A percentile compares a stretch with the other conserved stretches of the same genome.
These are phyloP conservation scores for Gloeophyllum trabeum DNA, from an alignment of 768 basidiomycete genomes.

Conservation along the genomic window DNA sequence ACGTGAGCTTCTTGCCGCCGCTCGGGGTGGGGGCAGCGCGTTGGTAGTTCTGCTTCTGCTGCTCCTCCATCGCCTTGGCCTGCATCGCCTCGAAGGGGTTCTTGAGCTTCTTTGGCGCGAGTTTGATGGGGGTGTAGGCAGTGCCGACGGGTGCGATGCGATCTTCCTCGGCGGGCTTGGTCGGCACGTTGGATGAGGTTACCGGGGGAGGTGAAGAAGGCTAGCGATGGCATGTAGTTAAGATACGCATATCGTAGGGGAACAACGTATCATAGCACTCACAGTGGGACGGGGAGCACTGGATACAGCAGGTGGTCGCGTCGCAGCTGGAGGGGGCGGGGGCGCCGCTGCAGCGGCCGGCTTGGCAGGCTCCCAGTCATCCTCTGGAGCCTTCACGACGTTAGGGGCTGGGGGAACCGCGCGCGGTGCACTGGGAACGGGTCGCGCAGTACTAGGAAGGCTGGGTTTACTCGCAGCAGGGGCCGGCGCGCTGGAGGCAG, in stretches of 20 bases:
- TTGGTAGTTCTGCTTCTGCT: conserved; percentile 7
- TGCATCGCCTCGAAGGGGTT: conserved; percentile 69
- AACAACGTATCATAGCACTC: background rate
- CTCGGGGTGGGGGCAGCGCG: conserved; percentile 7
- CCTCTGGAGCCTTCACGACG: conserved; percentile 30
- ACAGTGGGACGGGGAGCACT: background rate
- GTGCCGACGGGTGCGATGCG: conserved; percentile 82
- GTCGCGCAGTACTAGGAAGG: conserved; percentile 30
- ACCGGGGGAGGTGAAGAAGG: conserved; percentile 24
- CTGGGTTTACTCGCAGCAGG: conserved; percentile 18
- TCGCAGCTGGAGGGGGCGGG: conserved; percentile 19
- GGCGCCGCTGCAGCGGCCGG: conserved; percentile 21
- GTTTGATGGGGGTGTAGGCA: conserved; percentile 77
- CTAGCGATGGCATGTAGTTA: background rate
- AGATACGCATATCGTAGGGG: background rate
- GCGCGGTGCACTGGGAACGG: conserved; percentile 26
- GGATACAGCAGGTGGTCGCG: conserved; percentile 28
- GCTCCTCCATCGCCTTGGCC: conserved; percentile 29
- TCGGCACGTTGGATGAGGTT: conserved; percentile 35
- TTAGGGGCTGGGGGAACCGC: background rate
- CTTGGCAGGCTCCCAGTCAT: conserved; percentile 50
- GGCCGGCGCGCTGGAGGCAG: conserved; percentile 8
- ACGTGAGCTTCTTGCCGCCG: conserved; percentile 73
- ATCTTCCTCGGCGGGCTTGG: conserved; percentile 71
- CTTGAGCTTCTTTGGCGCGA: conserved; percentile 80